Conservation (phyloP, 164 flowering plant species). For the Warburgia ugandensis region DNA sequence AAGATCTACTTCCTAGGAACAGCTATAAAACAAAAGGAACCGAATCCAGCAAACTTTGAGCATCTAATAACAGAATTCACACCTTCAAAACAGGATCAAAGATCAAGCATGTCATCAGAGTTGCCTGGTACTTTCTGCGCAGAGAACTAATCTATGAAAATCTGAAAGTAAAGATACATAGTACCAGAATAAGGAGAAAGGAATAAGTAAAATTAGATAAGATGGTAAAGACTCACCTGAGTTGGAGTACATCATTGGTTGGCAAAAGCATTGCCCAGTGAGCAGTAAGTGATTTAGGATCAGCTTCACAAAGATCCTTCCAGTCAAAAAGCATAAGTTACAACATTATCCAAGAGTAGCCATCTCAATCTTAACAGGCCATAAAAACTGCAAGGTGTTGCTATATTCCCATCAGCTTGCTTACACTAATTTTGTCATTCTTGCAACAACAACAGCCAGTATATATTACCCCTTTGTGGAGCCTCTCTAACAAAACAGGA, state of each 20-base stretch:
- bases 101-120: conserved; percentile 77
- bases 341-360: neutral
- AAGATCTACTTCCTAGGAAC: conserved; percentile 3
- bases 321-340: conserved; percentile 11
- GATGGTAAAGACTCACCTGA: conserved; percentile 38
- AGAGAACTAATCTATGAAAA: too few species aligned
- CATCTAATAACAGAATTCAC: conserved; percentile 1
- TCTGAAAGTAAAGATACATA: neutral
- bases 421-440: too few species aligned
- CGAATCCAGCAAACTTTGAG: neutral
- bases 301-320: conserved; percentile 89
- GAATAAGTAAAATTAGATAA: conserved; percentile 1
- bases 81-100: conserved; percentile 90
- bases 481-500: too few species aligned
- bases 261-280: conserved; percentile 92
- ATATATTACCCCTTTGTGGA: too few species aligned
- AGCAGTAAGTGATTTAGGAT: conserved; percentile 58
- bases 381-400: neutral
- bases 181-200: neutral
- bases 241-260: conserved; percentile 65
- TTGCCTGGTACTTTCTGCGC: conserved; percentile 76
- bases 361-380: neutral
- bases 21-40: neutral
- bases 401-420: too few species aligned
- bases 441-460: too few species aligned